phyloP scores from a whole-genome alignment of 1,139 yeast species.

The Arxiozyma bovina region DNA sequence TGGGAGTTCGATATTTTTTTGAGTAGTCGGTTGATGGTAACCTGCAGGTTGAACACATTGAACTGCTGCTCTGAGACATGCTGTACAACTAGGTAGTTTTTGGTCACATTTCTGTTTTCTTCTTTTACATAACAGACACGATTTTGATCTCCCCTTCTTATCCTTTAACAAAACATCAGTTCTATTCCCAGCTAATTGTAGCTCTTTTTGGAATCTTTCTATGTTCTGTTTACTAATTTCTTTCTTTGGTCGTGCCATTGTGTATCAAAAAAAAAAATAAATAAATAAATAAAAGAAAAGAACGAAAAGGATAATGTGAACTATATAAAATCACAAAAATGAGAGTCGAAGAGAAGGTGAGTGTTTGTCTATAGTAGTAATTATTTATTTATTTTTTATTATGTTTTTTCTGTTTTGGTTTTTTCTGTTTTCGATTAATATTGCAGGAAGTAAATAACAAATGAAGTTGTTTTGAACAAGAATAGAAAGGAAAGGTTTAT shows the following conservation, averaged over 20 bases:
- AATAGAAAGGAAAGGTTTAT: not conserved
- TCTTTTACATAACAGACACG: conserved; percentile 44
- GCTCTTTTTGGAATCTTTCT: conserved; percentile 28
- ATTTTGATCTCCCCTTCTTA: conserved; percentile 43
- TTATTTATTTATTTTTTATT: too few relatives aligned
- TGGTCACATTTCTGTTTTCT: conserved; percentile 54
- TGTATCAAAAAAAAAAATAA: not conserved
- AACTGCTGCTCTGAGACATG: conserved; percentile 50
- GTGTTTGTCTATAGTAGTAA: too few relatives aligned
- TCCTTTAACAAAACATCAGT: conserved; percentile 28
- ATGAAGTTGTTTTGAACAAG: not conserved
- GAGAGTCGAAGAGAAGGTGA: too few relatives aligned
- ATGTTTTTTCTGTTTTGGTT: too few relatives aligned
- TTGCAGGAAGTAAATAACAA: not conserved
- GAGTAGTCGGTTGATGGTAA: conserved; percentile 25
- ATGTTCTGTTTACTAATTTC: conserved; percentile 29
- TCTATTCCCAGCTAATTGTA: conserved; percentile 28
- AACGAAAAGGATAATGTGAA: not conserved
- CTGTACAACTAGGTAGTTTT: conserved; percentile 50
- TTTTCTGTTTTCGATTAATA: not conserved
- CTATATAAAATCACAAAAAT: too few relatives aligned
- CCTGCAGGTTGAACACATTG: conserved; percentile 52
- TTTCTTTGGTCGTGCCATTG: conserved; percentile 32
- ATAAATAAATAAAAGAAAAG: not conserved
- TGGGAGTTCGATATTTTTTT: not conserved